Conservation (phyloP, 1,284 basidiomycete species). For the Crucibulum cyathiforme region DNA sequence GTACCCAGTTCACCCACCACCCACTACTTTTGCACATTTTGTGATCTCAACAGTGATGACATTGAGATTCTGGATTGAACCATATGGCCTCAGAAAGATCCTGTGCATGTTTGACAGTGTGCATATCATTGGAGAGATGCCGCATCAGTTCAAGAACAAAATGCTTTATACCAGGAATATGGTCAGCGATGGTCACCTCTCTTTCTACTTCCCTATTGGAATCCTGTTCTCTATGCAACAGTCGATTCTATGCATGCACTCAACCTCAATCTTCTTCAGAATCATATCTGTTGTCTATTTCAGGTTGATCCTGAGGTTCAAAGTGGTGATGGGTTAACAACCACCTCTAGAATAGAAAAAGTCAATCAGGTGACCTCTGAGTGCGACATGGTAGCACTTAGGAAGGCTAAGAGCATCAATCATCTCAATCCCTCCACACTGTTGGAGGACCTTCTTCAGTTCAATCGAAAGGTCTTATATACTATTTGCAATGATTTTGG, state of each 20-base stretch:
- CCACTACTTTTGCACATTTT: conserved; percentile 39
- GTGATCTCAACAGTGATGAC: conserved; percentile 25
- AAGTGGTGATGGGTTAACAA: neutral
- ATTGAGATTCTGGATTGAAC: conserved; percentile 33
- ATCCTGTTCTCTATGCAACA: conserved; percentile 33
- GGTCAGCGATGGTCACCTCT: conserved; percentile 43
- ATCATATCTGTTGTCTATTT: neutral
- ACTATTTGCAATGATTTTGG: neutral
- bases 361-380: neutral
- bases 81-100: conserved; percentile 21
- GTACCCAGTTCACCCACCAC: conserved; percentile 25
- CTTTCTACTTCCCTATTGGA: conserved; percentile 44
- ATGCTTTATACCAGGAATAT: conserved; percentile 7
- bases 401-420: neutral
- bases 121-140: conserved; percentile 31
- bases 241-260: conserved; percentile 46
- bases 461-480: neutral
- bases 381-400: neutral
- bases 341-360: neutral
- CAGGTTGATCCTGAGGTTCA: neutral
- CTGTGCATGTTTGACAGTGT: conserved; percentile 14
- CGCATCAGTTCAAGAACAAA: conserved; percentile 1
- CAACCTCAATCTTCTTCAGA: neutral
- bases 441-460: neutral
- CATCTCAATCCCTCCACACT: neutral